These are phyloP conservation scores for Metschnikowia cerradonensis DNA, from an alignment of 805 yeast genomes.

Conservation along the genomic window DNA sequence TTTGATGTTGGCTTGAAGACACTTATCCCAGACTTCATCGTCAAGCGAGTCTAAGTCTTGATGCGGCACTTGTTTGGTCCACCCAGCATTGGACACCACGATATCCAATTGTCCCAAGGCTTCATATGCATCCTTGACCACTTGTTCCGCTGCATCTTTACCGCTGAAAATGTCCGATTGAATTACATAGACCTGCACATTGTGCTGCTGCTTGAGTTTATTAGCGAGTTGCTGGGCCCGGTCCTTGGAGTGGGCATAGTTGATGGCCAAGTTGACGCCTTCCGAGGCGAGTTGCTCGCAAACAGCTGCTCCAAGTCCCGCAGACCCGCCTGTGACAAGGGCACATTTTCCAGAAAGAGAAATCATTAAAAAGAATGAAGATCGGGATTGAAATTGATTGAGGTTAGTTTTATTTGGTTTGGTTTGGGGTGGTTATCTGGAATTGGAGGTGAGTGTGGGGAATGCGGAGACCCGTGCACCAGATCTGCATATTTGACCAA, in stretches of 20 bases:
- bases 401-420: neutral
- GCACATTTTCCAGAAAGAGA: slow-evolving; percentile 23
- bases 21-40: slow-evolving; percentile 30
- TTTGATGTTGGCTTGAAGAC: slow-evolving; percentile 26
- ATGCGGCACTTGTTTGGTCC: slow-evolving; percentile 31
- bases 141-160: slow-evolving; percentile 15
- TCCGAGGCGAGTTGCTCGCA: slow-evolving; percentile 31
- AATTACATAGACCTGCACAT: slow-evolving; percentile 17
- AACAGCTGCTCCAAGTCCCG: slow-evolving; percentile 34
- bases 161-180: slow-evolving; percentile 24
- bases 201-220: slow-evolving; percentile 11
- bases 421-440: too few species aligned
- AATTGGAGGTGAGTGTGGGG: neutral
- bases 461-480: slow-evolving; percentile 1
- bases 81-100: slow-evolving; percentile 36
- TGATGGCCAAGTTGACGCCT: slow-evolving; percentile 31
- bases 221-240: slow-evolving; percentile 26
- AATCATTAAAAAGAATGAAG: slow-evolving; percentile 5
- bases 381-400: neutral
- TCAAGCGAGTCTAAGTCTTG: slow-evolving; percentile 27
- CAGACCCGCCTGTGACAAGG: slow-evolving; percentile 20
- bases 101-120: slow-evolving; percentile 31
- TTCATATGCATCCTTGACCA: slow-evolving; percentile 23
- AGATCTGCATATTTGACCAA: too few species aligned
- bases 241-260: slow-evolving; percentile 26